phyloP scores from a whole-genome alignment of 2,329 filamentous ascomycete species.

The Fusarium armeniacum region DNA sequence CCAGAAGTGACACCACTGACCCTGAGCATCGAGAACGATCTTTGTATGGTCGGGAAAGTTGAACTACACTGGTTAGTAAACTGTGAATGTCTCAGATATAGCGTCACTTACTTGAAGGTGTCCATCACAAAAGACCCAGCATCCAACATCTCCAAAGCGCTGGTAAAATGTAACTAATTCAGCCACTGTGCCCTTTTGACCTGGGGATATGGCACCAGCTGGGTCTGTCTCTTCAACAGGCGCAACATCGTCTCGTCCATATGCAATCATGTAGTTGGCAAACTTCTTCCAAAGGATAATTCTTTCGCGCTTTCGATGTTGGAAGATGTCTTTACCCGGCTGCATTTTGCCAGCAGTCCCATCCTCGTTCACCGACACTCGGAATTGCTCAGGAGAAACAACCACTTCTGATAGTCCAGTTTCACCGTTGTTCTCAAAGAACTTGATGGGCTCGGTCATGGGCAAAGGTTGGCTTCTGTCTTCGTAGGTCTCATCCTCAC shows the following conservation, averaged over 20 bases:
- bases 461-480: constrained; percentile 74
- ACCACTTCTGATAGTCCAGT: constrained; percentile 73
- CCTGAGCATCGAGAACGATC: constrained; percentile 80
- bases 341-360: constrained; percentile 72
- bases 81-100: not conserved
- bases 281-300: constrained; percentile 80
- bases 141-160: constrained; percentile 82
- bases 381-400: constrained; percentile 74
- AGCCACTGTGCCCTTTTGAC: constrained; percentile 56
- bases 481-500: constrained; percentile 66
- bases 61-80: constrained; percentile 67
- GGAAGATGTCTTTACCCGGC: constrained; percentile 73
- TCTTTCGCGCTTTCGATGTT: constrained; percentile 75
- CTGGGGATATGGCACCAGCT: constrained; percentile 58
- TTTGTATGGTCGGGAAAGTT: constrained; percentile 93
- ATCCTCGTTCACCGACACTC: constrained; percentile 68
- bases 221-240: constrained; percentile 62
- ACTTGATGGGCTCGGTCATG: constrained; percentile 74
- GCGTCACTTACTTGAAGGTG: constrained; percentile 73
- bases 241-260: constrained; percentile 77
- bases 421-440: constrained; percentile 79
- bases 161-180: constrained; percentile 85
- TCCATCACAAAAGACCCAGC: constrained; percentile 85
- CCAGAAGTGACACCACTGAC: constrained; percentile 82
- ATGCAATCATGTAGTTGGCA: constrained; percentile 80